Evolutionary conservation across 2,329 filamentous ascomycete species (phyloP).

Genomic region (Metarhizium guizhouense): DNA sequence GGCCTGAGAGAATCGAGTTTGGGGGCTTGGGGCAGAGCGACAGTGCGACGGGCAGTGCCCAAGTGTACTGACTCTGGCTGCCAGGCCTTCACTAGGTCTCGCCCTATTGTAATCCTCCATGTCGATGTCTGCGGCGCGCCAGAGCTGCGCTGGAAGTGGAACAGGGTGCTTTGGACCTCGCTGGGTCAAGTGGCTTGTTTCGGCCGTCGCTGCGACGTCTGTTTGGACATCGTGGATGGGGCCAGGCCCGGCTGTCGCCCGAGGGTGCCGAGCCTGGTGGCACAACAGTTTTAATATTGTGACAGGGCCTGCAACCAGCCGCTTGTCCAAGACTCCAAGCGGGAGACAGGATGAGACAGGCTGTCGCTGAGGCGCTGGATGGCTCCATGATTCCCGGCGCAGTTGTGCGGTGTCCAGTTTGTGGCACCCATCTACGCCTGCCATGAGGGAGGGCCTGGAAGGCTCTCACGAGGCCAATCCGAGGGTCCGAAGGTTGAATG

Average conservation of each 20-base stretch:
- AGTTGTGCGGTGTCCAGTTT: neutral
- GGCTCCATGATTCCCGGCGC: neutral
- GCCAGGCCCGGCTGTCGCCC: conserved; percentile 9
- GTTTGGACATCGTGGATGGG: neutral
- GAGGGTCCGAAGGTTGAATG: too few species aligned
- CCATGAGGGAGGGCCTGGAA: neutral
- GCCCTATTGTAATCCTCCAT: neutral
- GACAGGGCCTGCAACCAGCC: neutral
- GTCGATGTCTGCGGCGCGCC: neutral
- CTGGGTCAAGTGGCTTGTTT: neutral
- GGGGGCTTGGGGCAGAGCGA: neutral
- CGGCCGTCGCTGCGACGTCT: neutral
- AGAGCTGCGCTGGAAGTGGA: neutral
- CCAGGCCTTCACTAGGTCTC: neutral
- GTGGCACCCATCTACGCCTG: neutral
- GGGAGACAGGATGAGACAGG: neutral
- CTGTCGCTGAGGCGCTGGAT: neutral
- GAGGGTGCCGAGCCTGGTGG: conserved; percentile 7
- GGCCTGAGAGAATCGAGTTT: neutral
- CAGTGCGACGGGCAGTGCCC: too few species aligned
- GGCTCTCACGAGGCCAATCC: too few species aligned
- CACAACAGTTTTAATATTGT: neutral
- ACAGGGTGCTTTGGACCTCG: neutral
- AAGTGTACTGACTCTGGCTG: neutral
- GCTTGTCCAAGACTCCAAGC: neutral